Conservation (phyloP, 768 basidiomycete species). For the Suillus plorans region DNA sequence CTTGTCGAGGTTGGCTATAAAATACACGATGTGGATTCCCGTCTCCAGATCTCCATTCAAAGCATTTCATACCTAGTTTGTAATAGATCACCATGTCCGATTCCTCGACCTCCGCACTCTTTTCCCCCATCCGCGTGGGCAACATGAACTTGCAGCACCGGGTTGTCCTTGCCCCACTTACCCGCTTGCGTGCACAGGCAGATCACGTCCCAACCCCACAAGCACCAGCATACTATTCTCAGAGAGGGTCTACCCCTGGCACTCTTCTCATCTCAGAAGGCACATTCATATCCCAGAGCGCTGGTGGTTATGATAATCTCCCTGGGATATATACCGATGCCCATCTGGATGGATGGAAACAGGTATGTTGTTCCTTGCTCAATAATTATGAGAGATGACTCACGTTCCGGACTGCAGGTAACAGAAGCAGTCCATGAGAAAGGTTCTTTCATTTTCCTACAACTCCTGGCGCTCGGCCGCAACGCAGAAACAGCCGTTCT, state of each 20-base stretch:
- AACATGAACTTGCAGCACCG: slow-evolving; percentile 43
- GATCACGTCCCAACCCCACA: slow-evolving; percentile 37
- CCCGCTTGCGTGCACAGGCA: slow-evolving; percentile 40
- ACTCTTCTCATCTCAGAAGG: slow-evolving; percentile 60
- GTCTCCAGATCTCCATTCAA: too few relatives aligned
- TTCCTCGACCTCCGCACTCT: slow-evolving; percentile 29
- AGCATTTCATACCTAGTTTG: too few relatives aligned
- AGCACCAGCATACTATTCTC: slow-evolving; percentile 45
- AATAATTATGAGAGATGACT: background rate
- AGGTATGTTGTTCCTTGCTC: slow-evolving; percentile 25
- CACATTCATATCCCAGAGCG: slow-evolving; percentile 48
- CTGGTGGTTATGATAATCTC: slow-evolving; percentile 47
- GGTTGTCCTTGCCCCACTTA: slow-evolving; percentile 54
- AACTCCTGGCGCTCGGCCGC: slow-evolving; percentile 56
- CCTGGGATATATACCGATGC: slow-evolving; percentile 68
- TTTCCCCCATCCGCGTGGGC: slow-evolving; percentile 48
- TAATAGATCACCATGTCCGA: too few relatives aligned
- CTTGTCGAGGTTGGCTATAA: too few relatives aligned
- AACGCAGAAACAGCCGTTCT: slow-evolving; percentile 35
- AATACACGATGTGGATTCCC: too few relatives aligned
- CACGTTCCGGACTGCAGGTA: slow-evolving; percentile 37
- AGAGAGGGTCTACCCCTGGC: slow-evolving; percentile 46
- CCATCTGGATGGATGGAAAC: slow-evolving; percentile 54
- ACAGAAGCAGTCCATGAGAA: slow-evolving; percentile 58
- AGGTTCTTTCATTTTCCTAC: slow-evolving; percentile 45